A percentile compares a stretch with the other conserved stretches of the same genome.
These are phyloP conservation scores for Talaromyces adpressus DNA, from an alignment of 495 filamentous ascomycete genomes.

Conservation along the genomic window DNA sequence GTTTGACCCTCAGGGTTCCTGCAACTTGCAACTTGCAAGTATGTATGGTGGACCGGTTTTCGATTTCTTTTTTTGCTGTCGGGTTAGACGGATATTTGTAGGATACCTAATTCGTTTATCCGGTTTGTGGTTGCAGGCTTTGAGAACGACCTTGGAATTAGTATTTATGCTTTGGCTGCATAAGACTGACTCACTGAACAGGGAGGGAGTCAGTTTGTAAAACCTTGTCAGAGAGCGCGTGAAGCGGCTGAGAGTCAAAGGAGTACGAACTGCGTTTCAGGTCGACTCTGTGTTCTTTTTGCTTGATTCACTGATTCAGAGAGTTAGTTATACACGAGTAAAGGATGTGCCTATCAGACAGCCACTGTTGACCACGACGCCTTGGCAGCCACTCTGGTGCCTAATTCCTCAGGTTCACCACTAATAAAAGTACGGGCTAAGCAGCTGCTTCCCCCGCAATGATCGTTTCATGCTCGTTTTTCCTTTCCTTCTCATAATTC, in stretches of 20 bases:
- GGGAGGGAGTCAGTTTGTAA: not conserved
- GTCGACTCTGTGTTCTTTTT: too few relatives aligned
- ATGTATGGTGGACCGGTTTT: not conserved
- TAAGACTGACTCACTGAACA: not conserved
- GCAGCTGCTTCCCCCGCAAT: not conserved
- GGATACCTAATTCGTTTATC: not conserved
- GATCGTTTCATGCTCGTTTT: not conserved
- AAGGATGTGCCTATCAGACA: not conserved
- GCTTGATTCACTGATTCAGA: too few relatives aligned
- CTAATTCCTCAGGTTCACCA: conserved; percentile 4
- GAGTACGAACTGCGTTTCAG: not conserved
- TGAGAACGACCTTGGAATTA: too few relatives aligned
- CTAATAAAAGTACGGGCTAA: not conserved
- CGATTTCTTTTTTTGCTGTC: not conserved
- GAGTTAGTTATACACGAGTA: not conserved
- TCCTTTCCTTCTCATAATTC: not conserved
- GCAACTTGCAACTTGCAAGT: too few relatives aligned
- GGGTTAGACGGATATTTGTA: not conserved
- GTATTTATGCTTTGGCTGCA: not conserved
- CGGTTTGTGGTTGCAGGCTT: not conserved
- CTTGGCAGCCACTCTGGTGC: not conserved
- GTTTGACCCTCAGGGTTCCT: too few relatives aligned
- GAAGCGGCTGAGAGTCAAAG: not conserved
- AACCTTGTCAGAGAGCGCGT: not conserved
- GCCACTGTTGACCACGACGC: not conserved